Evolutionary conservation across 139 green algal species (phyloP), one percentile per base, ranked within the genome.

Genomic region (Desmodesmus armatus): DNA sequence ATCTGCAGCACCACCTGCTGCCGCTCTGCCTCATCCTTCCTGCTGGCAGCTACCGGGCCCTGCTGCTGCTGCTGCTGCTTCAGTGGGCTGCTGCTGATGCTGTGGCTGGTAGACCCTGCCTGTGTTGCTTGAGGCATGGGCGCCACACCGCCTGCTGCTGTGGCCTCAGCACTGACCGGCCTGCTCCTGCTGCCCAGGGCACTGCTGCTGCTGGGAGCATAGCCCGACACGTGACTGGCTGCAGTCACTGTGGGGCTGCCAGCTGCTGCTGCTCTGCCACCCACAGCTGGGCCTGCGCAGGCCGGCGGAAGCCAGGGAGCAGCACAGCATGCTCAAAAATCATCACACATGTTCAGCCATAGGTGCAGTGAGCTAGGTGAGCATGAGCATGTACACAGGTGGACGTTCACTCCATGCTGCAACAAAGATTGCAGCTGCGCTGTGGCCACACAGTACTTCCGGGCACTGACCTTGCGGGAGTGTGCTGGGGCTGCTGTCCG

Each of bases 1-100:
- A 84, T 49, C 40, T 75, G 62, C 2, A 63, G 39, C 37, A 63
- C 78, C 6, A 76, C 62, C 27, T 76, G 31, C 40, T 77, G 78
- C 44, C 40, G 62, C 29, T 84, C 78, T 39, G 19, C 41, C 7
- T 84, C 78, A 25, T 76, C 78, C 27, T 84, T 41, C 78, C 25
- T 43, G 23, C 31, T 11, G 37, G 58, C 60, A 47, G 60, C 37
- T 43, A 25, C 40, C 70, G 53, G 35, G n/a, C n/a, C n/a, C 35
- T 35, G 33, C 33, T 51, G 51, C 75, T 82, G 76, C 53, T 72
- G 76, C 35, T 43, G 49, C 49, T 80, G 73, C 37, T 31, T 3
- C 1, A 1, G 13, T 55, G 47, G 51, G 35, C n/a, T 75, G 41
- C 44, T 19, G 4, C 25, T 31, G 6, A 39, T n/a, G n/a, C n/a